Evolutionary conservation across 2,329 filamentous ascomycete genomes (phyloP), one percentile per base, ranked within the genome.

Genomic region (Cladosporium velox): DNA sequence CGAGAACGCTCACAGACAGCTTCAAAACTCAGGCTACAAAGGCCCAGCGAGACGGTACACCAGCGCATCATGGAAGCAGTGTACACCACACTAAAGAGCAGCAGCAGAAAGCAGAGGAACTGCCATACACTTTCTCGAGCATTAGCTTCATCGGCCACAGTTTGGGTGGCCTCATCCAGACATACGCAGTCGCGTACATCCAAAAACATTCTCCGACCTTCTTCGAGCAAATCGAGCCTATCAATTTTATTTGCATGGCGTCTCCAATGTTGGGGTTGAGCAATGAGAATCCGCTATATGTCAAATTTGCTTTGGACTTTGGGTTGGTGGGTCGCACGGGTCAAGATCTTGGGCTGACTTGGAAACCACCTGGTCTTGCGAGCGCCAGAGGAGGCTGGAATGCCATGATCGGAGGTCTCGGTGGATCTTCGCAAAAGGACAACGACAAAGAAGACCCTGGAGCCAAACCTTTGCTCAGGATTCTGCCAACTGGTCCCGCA

Each of bases 61-160:
- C 75, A 21, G 77, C 79, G 18, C 89, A 91, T 73, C 82, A 85
- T 35, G 82, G 88, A 65, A 91, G 88, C 75, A 87, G 82, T 38
- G 84, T 90, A 54, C 84, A 87, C 61, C 78, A 78, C 76, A 69
- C 79, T 68, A 69, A 80, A 4, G 80, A 83, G 57, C 72, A 72
- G n/a, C 74, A 80, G 44, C 72, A 80, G 18, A 77, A 83, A 57
- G 76, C 77, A 11, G 76, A 79, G 6, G 79, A 83, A 49, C 83
- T 89, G 2, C 84, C 89, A 1, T 98, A 96, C 77, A 89, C 88
- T 71, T 92, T 96, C 73, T 95, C 93, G 12, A 96, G 93, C 76
- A 97, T 98, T 77, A 97, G 93, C 74, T 97, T 98, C 75, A 87
- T 98, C 65, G 93, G 89, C 0, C 94, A 98, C 79, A 97, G 93